Conservation (phyloP, 495 filamentous ascomycete species). For the Barbatosphaeria neglecta region DNA sequence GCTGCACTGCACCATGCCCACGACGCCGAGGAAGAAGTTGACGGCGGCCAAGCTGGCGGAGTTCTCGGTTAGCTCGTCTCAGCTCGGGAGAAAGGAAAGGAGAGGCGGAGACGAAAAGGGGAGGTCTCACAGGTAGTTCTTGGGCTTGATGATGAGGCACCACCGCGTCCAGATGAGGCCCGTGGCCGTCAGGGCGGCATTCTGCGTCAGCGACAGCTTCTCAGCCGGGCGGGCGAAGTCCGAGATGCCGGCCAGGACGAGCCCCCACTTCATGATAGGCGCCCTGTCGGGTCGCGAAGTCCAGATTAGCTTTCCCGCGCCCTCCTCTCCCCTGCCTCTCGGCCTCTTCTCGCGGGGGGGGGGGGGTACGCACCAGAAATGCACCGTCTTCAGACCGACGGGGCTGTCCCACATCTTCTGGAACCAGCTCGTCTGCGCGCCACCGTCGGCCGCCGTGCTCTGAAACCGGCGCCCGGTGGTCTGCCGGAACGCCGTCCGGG, state of each 20-base stretch:
- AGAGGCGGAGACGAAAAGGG: conserved; percentile 2
- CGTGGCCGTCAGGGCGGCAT: conserved; percentile 75
- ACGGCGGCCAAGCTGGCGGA: conserved; percentile 68
- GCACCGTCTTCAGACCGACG: conserved; percentile 86
- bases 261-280: conserved; percentile 93
- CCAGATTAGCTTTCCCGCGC: too few species aligned
- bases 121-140: conserved; percentile 65
- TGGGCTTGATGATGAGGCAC: conserved; percentile 93
- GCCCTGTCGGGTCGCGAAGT: conserved; percentile 51
- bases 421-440: conserved; percentile 46
- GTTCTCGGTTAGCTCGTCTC: background rate
- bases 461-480: conserved; percentile 51
- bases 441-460: conserved; percentile 42
- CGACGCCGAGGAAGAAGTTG: conserved; percentile 92
- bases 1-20: conserved; percentile 69
- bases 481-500: conserved; percentile 20
- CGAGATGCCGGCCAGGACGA: conserved; percentile 83
- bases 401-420: conserved; percentile 77
- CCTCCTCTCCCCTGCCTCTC: background rate
- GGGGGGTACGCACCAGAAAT: conserved; percentile 66
- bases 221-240: conserved; percentile 90
- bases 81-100: conserved; percentile 1
- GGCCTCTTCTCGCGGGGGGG: background rate
- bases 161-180: conserved; percentile 96
- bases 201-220: conserved; percentile 84